A percentile compares a stretch with the other conserved stretches of the same genome.
These are phyloP conservation scores for Venturia oleaginea DNA, from an alignment of 2,329 filamentous ascomycete genomes.

Conservation along the genomic window DNA sequence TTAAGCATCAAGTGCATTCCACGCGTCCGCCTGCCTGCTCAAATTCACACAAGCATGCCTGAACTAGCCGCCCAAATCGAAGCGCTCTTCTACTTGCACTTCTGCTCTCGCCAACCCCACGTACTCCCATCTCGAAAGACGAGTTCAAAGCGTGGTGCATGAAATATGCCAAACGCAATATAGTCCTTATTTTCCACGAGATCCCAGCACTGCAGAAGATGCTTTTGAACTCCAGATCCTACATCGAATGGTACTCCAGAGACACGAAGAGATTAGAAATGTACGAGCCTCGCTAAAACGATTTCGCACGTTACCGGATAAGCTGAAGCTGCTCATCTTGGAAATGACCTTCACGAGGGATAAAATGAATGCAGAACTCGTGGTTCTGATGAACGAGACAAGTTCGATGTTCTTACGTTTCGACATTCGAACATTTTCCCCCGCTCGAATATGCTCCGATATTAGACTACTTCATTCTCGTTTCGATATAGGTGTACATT, in stretches of 20 bases:
- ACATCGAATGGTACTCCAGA: neutral
- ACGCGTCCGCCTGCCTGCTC: neutral
- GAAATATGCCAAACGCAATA: neutral
- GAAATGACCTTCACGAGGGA: neutral
- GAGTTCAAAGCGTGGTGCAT: neutral
- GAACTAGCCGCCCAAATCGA: neutral
- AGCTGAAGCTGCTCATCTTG: neutral
- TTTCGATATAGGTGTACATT: neutral
- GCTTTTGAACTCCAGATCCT: neutral
- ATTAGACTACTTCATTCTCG: neutral
- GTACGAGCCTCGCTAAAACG: neutral
- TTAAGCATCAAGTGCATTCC: neutral
- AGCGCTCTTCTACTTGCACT: neutral
- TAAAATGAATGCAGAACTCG: neutral
- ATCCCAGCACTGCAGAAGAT: neutral
- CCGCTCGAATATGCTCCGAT: no score
- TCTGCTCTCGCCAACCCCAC: neutral
- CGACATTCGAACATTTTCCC: no score
- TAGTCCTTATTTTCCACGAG: neutral
- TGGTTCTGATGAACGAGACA: no score
- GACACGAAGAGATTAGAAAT: neutral
- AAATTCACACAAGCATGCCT: neutral
- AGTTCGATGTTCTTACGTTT: no score
- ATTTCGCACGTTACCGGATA: neutral
- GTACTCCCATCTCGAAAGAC: neutral